Evolutionary conservation across 345 rosid species (phyloP), one percentile per base, ranked within the genome.

Genomic region (Raphanus raphanistrum): DNA sequence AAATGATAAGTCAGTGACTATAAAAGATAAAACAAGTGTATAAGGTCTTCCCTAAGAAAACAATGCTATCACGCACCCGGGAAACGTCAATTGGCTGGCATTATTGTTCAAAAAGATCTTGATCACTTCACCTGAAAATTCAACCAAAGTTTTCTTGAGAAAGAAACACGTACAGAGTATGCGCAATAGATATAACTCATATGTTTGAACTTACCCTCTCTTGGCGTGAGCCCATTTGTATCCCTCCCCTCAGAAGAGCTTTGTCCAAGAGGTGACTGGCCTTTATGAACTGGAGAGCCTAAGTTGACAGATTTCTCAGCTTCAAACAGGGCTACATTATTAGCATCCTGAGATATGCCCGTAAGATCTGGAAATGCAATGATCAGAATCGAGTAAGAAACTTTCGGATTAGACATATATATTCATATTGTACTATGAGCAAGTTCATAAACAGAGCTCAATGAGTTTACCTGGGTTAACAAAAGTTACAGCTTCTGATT

Each of bases 271-370:
- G 85, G 77, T 21, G 85, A 87, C 84, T 90, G 89, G 76, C 91
- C 96, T 86, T 94, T 94, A 82, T 92, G 90, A 62, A 59, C 63
- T 55, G 80, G 50, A 74, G 86, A 61, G 68, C 81, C 86, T 71
- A 91, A 79, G 79, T 88, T 90, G n/a, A 88, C 87, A 82, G 90
- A 81, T 79, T 90, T 90, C 77, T 92, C 97, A 57, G 90, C 92
- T 81, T 87, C 94, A 82, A 86, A 91, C 29, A 86, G 75, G 74
- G 94, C 86, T 67, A 68, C 82, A 75, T 45, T 45, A 12, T 87
- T 92, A 36, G 70, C 33, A 45, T 70, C 84, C 78, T 86, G 82
- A 32, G 77, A 26, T 80, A 83, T 81, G 66, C 78, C 82, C 78
- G 80, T 70, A 68, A 85, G 80, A 82, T 88, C 87, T 63, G 88